phyloP scores from a whole-genome alignment of 306 rosid species.

The Dryas alaskensis region DNA sequence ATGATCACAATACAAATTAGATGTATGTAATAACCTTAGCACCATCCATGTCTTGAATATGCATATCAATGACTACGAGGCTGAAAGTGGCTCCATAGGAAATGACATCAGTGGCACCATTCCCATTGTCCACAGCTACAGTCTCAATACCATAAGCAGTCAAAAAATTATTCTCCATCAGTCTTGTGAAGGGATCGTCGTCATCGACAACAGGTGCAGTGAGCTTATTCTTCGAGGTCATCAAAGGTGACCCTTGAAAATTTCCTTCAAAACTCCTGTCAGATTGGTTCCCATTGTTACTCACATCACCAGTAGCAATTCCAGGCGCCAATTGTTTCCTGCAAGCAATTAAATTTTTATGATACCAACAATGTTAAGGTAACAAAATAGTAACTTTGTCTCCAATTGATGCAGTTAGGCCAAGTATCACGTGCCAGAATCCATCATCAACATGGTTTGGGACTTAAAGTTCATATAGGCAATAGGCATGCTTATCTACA shows the following conservation, averaged over 20 bases:
- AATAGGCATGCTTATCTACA: too few species aligned
- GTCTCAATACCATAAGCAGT: not conserved
- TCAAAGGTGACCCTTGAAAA: not conserved
- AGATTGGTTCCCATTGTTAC: too few species aligned
- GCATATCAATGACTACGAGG: slow-evolving; percentile 20
- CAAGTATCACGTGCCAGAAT: too few species aligned
- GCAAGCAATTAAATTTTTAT: not conserved
- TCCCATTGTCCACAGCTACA: slow-evolving; percentile 18
- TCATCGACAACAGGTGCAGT: slow-evolving; percentile 13
- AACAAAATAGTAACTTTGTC: too few species aligned
- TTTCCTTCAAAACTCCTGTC: too few species aligned
- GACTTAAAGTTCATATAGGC: too few species aligned
- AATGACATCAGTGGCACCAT: slow-evolving; percentile 21
- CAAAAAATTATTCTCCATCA: not conserved
- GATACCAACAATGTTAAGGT: too few species aligned
- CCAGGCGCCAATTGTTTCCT: not conserved
- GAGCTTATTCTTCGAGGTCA: slow-evolving; percentile 23
- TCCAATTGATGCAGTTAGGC: too few species aligned
- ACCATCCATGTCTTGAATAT: slow-evolving; percentile 3
- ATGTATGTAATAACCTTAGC: slow-evolving; percentile 8
- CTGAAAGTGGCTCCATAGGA: slow-evolving; percentile 6
- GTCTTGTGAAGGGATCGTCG: not conserved
- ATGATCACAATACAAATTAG: not conserved
- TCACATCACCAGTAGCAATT: not conserved
- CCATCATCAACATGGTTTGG: too few species aligned